Evolutionary conservation across 2,329 filamentous ascomycete genomes (phyloP), one percentile per base, ranked within the genome.

Genomic region (Thermothelomyces thermophilus): DNA sequence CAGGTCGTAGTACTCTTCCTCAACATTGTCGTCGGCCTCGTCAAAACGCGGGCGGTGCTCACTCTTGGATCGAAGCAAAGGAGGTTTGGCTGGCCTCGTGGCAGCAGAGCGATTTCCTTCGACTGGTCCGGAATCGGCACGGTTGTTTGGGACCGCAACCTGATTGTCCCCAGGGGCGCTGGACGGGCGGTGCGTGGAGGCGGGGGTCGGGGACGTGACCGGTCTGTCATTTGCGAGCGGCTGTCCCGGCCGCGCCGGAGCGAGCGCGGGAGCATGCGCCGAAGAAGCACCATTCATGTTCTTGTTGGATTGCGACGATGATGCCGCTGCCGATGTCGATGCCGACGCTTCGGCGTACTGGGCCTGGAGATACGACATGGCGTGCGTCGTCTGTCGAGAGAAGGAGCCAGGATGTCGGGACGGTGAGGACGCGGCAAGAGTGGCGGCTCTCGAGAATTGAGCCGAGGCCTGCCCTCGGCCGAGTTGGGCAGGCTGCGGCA

Each of bases 11-110:
- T 73, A 66, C 36, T 75, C 73, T 3, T 75, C 73, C 16, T 72
- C 67, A 14, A 70, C 63, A 16, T 70, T 41, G 20, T 70, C 41
- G 11, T 55, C 53, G 16, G 52, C 41, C 48, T 56, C 53, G 30
- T 56, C 64, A 48, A 61, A 64, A 22, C 70, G 71, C 37, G 70
- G 64, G 24, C 66, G 70, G 58, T 72, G 74, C 57, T 82, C 78
- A 63, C 77, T 82, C 66, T 76, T 79, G 50, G 79, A 79, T 46
- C 79, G 72, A 45, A 74, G 60, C 16, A 82, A 67, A n/a, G 68
- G 67, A 22, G 76, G 76, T 58, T 79, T 79, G 5, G 61, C 55
- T 14, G 71, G 67, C 34, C 70, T 68, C 46, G 61, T 22, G 2
- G 39, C 37, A 63, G 26, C 66, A 58, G 52, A n/a, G 7, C 28